Percentiles rank a stretch among this genome's conserved stretches.
phyloP scores from a whole-genome alignment of 1,284 basidiomycete genomes.

The Schizopora paradoxa region DNA sequence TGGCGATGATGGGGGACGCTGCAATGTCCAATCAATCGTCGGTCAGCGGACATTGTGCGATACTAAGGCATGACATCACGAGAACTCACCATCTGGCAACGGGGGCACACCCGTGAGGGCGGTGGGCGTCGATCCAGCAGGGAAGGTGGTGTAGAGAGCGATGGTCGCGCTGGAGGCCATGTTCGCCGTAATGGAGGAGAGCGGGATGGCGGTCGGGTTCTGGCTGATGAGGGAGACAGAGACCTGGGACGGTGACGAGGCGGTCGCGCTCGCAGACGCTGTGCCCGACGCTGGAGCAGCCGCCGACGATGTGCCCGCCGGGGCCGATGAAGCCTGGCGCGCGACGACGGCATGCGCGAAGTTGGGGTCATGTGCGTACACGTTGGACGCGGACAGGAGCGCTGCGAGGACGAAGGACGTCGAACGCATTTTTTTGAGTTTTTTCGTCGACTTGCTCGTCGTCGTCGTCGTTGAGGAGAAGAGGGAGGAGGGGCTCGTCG shows the following conservation, averaged over 20 bases:
- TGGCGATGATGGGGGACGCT: no score
- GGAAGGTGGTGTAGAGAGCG: constrained; percentile 32
- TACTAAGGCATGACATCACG: no score
- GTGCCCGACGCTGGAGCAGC: constrained; percentile 18
- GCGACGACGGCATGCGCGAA: constrained; percentile 10
- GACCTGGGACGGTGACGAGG: constrained; percentile 18
- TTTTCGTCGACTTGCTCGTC: constrained; percentile 20
- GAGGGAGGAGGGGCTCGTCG: constrained; percentile 29
- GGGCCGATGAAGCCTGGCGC: constrained; percentile 5
- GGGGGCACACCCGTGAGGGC: constrained; percentile 32
- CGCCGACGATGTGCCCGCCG: constrained; percentile 15
- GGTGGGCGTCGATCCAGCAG: constrained; percentile 29
- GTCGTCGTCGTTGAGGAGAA: constrained; percentile 27
- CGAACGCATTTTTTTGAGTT: background rate
- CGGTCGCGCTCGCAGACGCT: constrained; percentile 31
- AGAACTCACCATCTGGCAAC: constrained; percentile 28
- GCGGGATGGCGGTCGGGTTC: constrained; percentile 57
- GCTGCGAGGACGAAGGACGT: constrained; percentile 20
- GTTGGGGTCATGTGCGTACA: constrained; percentile 3
- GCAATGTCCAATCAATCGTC: no score
- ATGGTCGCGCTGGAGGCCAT: constrained; percentile 36
- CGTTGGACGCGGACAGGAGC: constrained; percentile 23
- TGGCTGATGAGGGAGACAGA: constrained; percentile 41
- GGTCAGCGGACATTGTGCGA: no score
- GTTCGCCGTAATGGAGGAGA: constrained; percentile 39